Conservation (phyloP, 148 eudicot genomes). For the Silene conica region DNA sequence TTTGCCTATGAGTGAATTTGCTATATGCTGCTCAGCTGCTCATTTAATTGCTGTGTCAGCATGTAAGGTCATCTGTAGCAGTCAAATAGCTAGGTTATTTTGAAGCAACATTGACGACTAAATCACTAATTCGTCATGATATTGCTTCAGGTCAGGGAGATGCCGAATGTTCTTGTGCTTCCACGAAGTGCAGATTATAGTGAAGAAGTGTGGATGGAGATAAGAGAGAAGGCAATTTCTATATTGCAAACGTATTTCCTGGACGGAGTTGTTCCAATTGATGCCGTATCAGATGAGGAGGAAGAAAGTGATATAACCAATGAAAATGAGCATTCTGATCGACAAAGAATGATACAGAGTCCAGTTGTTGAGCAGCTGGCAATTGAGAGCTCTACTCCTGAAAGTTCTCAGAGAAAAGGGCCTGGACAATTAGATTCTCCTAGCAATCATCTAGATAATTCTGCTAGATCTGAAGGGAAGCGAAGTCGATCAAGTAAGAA, state of each 20-base stretch:
- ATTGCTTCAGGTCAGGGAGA: constrained; percentile 75
- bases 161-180: constrained; percentile 98
- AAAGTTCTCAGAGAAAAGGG: constrained; percentile 51
- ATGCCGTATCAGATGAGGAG: constrained; percentile 81
- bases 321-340: constrained; percentile 47
- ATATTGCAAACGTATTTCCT: constrained; percentile 74
- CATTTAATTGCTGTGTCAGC: neutral
- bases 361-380: constrained; percentile 43
- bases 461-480: constrained; percentile 64
- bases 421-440: constrained; percentile 47
- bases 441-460: constrained; percentile 45
- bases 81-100: neutral
- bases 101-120: neutral
- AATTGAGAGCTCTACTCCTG: constrained; percentile 44
- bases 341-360: constrained; percentile 43
- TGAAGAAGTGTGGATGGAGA: constrained; percentile 99
- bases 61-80: neutral
- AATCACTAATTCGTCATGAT: constrained; percentile 4
- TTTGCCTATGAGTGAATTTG: neutral
- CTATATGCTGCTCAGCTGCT: neutral
- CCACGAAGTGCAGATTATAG: constrained; percentile 99
- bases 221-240: constrained; percentile 86
- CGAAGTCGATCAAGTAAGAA: constrained; percentile 94
- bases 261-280: constrained; percentile 65
- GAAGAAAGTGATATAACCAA: constrained; percentile 63